Percentiles rank a stretch among this genome's conserved stretches.
Evolutionary conservation across 2,329 filamentous ascomycete species (phyloP).

Genomic region (Fusarium xylarioides): DNA sequence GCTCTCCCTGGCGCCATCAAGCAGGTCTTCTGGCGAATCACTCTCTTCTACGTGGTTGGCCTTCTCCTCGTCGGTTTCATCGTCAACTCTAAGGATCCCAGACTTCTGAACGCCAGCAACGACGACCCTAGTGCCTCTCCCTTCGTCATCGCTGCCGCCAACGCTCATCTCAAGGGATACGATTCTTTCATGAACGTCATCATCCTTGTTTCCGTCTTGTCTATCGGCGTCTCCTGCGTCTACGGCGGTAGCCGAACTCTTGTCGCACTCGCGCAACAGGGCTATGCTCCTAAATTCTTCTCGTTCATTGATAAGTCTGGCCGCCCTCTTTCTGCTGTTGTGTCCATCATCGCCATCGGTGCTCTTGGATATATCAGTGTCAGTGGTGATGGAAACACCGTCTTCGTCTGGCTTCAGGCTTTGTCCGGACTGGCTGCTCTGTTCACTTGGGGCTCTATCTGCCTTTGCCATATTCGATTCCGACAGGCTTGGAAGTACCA

Average conservation of each 20-base stretch:
- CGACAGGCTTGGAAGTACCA: slow-evolving; percentile 69
- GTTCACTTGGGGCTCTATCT: slow-evolving; percentile 76
- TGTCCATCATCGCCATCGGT: slow-evolving; percentile 58
- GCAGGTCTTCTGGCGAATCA: slow-evolving; percentile 73
- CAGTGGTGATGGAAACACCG: slow-evolving; percentile 53
- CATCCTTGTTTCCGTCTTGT: slow-evolving; percentile 67
- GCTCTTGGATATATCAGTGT: slow-evolving; percentile 61
- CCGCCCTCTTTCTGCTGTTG: slow-evolving; percentile 62
- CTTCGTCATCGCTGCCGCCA: slow-evolving; percentile 66
- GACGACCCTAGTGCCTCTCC: slow-evolving; percentile 54
- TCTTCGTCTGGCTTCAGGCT: slow-evolving; percentile 74
- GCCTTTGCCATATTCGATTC: slow-evolving; percentile 75
- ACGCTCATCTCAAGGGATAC: slow-evolving; percentile 61
- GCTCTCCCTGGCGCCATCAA: slow-evolving; percentile 84
- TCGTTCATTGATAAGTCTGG: slow-evolving; percentile 66
- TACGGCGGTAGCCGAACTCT: slow-evolving; percentile 69
- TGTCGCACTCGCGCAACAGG: slow-evolving; percentile 66
- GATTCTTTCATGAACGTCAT: slow-evolving; percentile 68
- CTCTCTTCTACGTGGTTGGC: slow-evolving; percentile 63
- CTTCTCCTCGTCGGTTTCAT: slow-evolving; percentile 63
- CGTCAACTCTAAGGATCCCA: slow-evolving; percentile 55
- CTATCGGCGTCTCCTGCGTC: slow-evolving; percentile 66
- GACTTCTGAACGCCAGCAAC: slow-evolving; percentile 59
- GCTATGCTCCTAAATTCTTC: slow-evolving; percentile 66
- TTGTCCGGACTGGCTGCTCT: slow-evolving; percentile 71